phyloP scores from a whole-genome alignment of 345 rosid genomes.

The Mangifera indica region DNA sequence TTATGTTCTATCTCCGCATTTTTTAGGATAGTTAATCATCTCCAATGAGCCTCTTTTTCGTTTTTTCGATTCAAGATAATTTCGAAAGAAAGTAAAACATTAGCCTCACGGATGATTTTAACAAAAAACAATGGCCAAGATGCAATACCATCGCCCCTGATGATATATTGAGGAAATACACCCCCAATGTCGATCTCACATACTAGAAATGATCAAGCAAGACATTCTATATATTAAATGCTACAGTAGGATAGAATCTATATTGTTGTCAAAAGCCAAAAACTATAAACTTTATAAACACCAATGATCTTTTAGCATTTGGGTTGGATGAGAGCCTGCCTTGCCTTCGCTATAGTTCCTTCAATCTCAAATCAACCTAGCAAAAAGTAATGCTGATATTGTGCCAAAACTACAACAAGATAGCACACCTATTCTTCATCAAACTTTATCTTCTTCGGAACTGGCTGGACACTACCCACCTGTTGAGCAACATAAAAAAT shows the following conservation, averaged over 20 bases:
- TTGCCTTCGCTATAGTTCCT: too few relatives aligned
- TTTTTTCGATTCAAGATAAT: not conserved
- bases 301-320: not conserved
- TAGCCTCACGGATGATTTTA: not conserved
- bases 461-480: constrained; percentile 58
- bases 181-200: not conserved
- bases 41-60: too few relatives aligned
- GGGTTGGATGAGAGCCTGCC: not conserved
- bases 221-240: not conserved
- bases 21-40: not conserved
- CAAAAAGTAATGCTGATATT: not conserved
- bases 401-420: not conserved
- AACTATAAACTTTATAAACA: not conserved
- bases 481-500: constrained; percentile 28
- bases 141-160: not conserved
- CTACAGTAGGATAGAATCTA: not conserved
- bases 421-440: constrained; percentile 44
- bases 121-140: not conserved
- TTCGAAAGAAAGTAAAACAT: not conserved
- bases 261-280: constrained; percentile 5
- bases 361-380: not conserved
- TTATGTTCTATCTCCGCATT: not conserved
- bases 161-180: not conserved
- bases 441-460: constrained; percentile 80
- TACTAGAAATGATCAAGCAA: not conserved